phyloP scores from a whole-genome alignment of 2,329 filamentous ascomycete genomes.

The Colletotrichum sp. region DNA sequence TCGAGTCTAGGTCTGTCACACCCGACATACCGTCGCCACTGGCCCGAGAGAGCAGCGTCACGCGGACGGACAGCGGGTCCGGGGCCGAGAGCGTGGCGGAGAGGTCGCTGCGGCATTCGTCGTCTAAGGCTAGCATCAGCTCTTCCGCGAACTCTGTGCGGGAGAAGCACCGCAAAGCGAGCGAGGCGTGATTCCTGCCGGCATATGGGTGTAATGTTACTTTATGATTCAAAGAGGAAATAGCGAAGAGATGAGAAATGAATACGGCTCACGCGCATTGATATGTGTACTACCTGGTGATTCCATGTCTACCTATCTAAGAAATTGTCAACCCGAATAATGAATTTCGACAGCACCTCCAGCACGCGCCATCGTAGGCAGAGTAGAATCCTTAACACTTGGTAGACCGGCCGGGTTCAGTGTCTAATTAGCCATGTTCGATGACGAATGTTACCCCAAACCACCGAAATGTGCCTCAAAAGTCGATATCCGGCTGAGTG shows the following conservation, averaged over 20 bases:
- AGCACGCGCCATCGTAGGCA: too few relatives aligned
- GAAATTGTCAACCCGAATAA: too few relatives aligned
- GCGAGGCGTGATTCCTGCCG: not conserved
- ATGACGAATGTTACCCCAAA: too few relatives aligned
- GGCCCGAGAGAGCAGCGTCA: slow-evolving; percentile 50
- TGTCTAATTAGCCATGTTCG: too few relatives aligned
- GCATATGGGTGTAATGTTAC: not conserved
- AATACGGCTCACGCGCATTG: not conserved
- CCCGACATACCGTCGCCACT: slow-evolving; percentile 61
- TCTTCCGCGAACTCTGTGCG: slow-evolving; percentile 8
- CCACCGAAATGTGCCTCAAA: too few relatives aligned
- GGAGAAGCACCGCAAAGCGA: slow-evolving; percentile 12
- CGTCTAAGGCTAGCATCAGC: slow-evolving; percentile 12
- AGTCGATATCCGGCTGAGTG: too few relatives aligned
- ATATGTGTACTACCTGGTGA: too few relatives aligned
- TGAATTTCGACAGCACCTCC: too few relatives aligned
- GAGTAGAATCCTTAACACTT: too few relatives aligned
- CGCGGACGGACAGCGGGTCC: slow-evolving; percentile 17
- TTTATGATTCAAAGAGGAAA: slow-evolving; percentile 4
- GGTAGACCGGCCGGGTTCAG: too few relatives aligned
- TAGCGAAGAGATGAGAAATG: slow-evolving; percentile 12
- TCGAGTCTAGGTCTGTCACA: slow-evolving; percentile 58
- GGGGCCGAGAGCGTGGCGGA: slow-evolving; percentile 8
- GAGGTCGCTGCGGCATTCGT: slow-evolving; percentile 15
- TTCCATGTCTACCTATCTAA: too few relatives aligned